These are phyloP conservation scores for Ochetophila trinervis DNA, from an alignment of 306 rosid genomes.

Conservation along the genomic window DNA sequence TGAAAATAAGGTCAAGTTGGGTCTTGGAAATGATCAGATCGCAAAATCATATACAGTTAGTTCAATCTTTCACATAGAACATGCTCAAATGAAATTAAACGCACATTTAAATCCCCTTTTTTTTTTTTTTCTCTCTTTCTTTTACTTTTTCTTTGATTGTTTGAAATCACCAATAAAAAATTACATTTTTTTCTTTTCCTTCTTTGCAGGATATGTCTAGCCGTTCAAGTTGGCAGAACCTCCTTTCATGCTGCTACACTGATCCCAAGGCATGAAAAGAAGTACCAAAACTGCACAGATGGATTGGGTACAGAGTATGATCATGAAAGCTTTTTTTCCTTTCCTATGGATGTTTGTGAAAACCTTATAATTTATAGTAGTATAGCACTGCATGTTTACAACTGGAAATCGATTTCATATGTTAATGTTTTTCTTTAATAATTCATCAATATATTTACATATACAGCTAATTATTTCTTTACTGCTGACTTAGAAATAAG, in stretches of 20 bases:
- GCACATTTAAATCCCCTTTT: neutral
- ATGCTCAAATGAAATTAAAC: neutral
- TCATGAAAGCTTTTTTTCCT: too few species aligned
- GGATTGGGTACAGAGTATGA: neutral
- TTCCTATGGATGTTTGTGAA: too few species aligned
- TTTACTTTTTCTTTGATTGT: neutral
- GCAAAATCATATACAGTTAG: conserved; percentile 34
- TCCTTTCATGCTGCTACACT: conserved; percentile 31
- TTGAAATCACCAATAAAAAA: neutral
- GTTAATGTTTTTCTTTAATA: too few species aligned
- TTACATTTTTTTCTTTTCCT: neutral
- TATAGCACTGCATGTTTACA: too few species aligned
- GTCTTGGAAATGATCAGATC: conserved; percentile 15
- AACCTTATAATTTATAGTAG: too few species aligned
- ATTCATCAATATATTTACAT: too few species aligned
- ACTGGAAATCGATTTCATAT: too few species aligned
- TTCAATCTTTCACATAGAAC: neutral
- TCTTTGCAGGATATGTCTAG: conserved; percentile 31
- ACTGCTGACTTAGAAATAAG: too few species aligned
- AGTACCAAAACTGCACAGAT: neutral
- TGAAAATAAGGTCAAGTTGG: conserved; percentile 5
- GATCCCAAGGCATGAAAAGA: neutral
- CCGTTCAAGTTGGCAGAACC: conserved; percentile 44
- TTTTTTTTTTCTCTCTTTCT: neutral
- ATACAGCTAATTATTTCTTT: too few species aligned